Percentiles rank a stretch among this genome's conserved stretches.
These are phyloP conservation scores for Cenococcum geophilum DNA, from an alignment of 495 filamentous ascomycete genomes.

Conservation along the genomic window DNA sequence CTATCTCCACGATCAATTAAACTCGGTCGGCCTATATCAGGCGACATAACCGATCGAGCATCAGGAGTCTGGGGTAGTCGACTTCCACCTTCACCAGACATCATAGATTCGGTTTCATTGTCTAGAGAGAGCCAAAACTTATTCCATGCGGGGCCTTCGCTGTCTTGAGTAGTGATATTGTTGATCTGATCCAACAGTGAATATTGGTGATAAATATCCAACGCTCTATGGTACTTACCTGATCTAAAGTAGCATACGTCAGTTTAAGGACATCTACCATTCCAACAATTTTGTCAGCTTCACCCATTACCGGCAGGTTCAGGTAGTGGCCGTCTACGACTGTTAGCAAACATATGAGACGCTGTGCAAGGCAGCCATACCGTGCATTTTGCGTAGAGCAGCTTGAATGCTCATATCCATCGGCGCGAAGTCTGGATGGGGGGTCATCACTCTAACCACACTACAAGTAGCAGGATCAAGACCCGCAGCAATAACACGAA, in stretches of 20 bases:
- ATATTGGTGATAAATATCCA: conserved; percentile 9
- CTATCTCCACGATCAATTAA: conserved; percentile 63
- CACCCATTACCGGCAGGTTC: conserved; percentile 97
- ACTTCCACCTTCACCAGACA: conserved; percentile 77
- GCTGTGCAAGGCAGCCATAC: conserved; percentile 45
- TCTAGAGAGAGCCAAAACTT: conserved; percentile 99
- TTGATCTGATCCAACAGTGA: conserved; percentile 52
- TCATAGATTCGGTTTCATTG: conserved; percentile 91
- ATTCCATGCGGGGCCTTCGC: conserved; percentile 96
- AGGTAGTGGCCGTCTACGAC: conserved; percentile 90
- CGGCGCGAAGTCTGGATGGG: conserved; percentile 96
- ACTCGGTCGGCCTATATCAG: conserved; percentile 57
- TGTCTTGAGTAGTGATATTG: conserved; percentile 70
- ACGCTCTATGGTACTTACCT: conserved; percentile 52
- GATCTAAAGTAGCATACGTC: conserved; percentile 95
- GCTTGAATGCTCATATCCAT: conserved; percentile 99
- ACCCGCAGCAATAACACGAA: conserved; percentile 95
- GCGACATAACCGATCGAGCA: conserved; percentile 70
- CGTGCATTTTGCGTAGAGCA: conserved; percentile 97
- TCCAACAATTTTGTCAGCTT: conserved; percentile 90
- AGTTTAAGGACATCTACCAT: conserved; percentile 99
- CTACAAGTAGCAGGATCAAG: conserved; percentile 93
- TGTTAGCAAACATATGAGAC: conserved; percentile 7
- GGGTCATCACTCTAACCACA: conserved; percentile 97
- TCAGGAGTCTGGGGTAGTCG: conserved; percentile 55